Percentiles rank a stretch among this genome's conserved stretches.
Conservation (phyloP, 2,329 filamentous ascomycete genomes). For the Aspergillus sp. region DNA sequence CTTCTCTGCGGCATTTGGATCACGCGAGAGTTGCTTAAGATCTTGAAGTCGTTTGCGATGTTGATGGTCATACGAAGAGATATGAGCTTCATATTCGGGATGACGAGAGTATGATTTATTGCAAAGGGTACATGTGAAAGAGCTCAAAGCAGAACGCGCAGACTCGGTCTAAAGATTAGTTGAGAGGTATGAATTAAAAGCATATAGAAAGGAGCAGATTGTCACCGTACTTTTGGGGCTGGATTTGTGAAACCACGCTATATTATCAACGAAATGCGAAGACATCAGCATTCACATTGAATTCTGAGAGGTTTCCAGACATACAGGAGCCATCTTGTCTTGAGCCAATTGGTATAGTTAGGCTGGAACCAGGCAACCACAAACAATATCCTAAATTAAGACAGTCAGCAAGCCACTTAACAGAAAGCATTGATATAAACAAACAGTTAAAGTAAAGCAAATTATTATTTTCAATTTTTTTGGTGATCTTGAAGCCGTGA, state of each 20-base stretch:
- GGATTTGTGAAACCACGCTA: slow-evolving; percentile 47
- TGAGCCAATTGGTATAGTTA: no score
- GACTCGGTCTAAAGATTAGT: slow-evolving; percentile 45
- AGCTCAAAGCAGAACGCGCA: slow-evolving; percentile 70
- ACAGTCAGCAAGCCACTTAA: no score
- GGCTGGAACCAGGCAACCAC: no score
- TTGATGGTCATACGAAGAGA: slow-evolving; percentile 89
- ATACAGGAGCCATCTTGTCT: slow-evolving; percentile 30
- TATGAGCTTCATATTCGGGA: slow-evolving; percentile 94
- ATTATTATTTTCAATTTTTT: no score
- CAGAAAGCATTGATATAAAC: no score
- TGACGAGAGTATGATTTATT: slow-evolving; percentile 91
- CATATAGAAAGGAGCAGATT: not conserved
- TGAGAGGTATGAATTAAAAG: not conserved
- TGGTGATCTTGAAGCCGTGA: no score
- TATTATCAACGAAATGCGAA: not conserved
- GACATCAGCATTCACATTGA: not conserved
- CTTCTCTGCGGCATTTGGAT: slow-evolving; percentile 40
- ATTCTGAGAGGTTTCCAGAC: slow-evolving; percentile 1
- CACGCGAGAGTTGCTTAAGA: slow-evolving; percentile 41
- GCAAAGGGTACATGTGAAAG: slow-evolving; percentile 83
- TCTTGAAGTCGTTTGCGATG: slow-evolving; percentile 67
- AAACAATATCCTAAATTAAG: no score
- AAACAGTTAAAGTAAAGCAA: no score
- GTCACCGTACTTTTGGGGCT: slow-evolving; percentile 36